Evolutionary conservation across 140 eudicot species (phyloP), one percentile per base, ranked within the genome.

Genomic region (Cichorium intybus): DNA sequence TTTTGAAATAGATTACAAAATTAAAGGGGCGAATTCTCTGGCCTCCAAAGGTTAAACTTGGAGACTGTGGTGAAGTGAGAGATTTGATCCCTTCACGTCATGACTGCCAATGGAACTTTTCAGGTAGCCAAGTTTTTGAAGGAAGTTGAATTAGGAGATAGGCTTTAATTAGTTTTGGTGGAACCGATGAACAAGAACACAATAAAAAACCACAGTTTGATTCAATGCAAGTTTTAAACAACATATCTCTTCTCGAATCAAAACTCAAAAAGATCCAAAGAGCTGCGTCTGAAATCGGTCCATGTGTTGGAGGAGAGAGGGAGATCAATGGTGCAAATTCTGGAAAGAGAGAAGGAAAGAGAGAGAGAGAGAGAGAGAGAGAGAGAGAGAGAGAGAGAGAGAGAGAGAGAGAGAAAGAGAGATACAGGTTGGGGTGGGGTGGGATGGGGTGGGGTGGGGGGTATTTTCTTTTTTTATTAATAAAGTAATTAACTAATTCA

Each of bases 71-170:
- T 31, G 84, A 81, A 28, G 81, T 85, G 16, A 75, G 78, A 24
- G 87, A 88, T 33, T 47, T 93, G 1, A 77, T 65, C 64, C 99
- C 99, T 23, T 62, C 89, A 0, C 84, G 99, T 0, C 84, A 75
- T 31, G 99, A 93, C 59, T 81, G 99, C 6, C 95, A 93, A 49
- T 93, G 99, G 99, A 93, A 85, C 77, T 87, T 93, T 46, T 62
- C 86, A 10, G 95, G 84, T 7, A 86, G 99, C 78, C 99, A 93
- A 27, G 99, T 93, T 27, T 68, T 81, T 24, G 99, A 93, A 77
- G 99, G 97, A 7, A 88, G 90, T 48, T 75, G 90, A 17, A 85
- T 93, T 0, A 88, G 83, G 10, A 63, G 97, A 64, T 93, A 97
- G 99, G 95, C 96, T 4, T 33, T 93, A 18, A 69, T 93, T 24